Evolutionary conservation across 2,329 filamentous ascomycete genomes (phyloP), one percentile per base, ranked within the genome.

Genomic region (Exophiala mesophila): DNA sequence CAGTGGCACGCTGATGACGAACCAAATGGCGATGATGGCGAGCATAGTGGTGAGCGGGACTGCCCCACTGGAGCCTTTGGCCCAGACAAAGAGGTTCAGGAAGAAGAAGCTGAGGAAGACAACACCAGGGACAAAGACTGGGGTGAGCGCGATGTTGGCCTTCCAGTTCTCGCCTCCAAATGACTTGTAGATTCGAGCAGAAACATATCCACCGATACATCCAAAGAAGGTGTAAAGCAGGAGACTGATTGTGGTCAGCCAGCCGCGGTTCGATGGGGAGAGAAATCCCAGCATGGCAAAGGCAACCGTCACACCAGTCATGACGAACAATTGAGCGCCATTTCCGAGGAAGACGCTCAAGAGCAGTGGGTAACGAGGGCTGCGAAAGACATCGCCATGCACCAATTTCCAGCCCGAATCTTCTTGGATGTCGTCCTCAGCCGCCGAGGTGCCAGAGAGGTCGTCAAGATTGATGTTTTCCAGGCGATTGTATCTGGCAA

Each of bases 391-490:
- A 63, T 98, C 92, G 40, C 92, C 92, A 58, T 98, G 92, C 1
- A 98, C 89, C 35, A 98, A 71, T 68, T 98, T 98, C 92, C 92
- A 98, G 48, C 92, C 92, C 7, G 89, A 96, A 64, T 98, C 92
- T 60, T 98, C 92, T 63, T 95, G 89, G 1, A 97, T 86, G 23
- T 89, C 90, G 58, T 97, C 90, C 54, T 96, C 90, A 7, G 70
- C 68, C 7, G 76, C 82, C 28, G 80, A 84, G 2, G 82, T 86
- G 29, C 85, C 86, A 29, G 84, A 83, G 24, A 97, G 73, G 61
- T 97, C 90, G 47, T 96, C 90, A 23, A 97, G 74, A 55, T 84
- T 87, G 65, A 95, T 86, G 60, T 87, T 81, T 58, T 98, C 90
- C 28, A 98, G 75, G 23, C 90, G 82, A 69, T 98, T 98, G 72